A percentile compares a stretch with the other conserved stretches of the same genome.
These are phyloP conservation scores for Fusarium acutatum DNA, from an alignment of 2,329 filamentous ascomycete species.

Conservation along the genomic window DNA sequence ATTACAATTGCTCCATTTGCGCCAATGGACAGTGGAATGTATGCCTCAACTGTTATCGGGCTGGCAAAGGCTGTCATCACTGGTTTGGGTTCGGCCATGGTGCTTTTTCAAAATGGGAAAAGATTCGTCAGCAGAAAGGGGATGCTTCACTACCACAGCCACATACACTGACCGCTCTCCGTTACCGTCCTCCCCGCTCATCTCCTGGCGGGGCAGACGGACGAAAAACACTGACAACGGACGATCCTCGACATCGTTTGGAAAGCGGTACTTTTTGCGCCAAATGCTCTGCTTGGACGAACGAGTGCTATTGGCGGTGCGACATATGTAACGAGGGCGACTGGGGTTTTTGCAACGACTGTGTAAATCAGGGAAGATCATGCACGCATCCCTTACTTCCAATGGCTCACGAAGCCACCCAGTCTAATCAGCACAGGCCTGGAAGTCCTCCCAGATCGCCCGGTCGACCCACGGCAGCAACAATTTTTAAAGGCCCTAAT, in stretches of 20 bases:
- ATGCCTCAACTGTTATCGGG: conserved; percentile 82
- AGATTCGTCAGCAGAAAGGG: conserved; percentile 50
- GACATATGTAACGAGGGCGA: conserved; percentile 88
- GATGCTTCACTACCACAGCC: conserved; percentile 55
- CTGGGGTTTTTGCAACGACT: conserved; percentile 92
- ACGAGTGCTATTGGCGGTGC: conserved; percentile 91
- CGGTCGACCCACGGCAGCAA: conserved; percentile 57
- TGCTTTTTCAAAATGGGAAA: conserved; percentile 74
- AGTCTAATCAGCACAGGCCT: conserved; percentile 48
- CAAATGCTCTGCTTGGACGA: conserved; percentile 75
- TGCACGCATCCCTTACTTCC: conserved; percentile 87
- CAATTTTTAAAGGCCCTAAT: conserved; percentile 57
- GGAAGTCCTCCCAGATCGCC: conserved; percentile 52
- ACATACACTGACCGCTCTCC: conserved; percentile 67
- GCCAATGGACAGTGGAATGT: conserved; percentile 77
- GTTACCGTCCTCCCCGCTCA: conserved; percentile 61
- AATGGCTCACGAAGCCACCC: conserved; percentile 66
- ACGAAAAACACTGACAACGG: conserved; percentile 66
- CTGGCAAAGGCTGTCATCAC: conserved; percentile 78
- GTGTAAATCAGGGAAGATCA: conserved; percentile 81
- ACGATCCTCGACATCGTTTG: conserved; percentile 73
- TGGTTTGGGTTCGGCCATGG: conserved; percentile 89
- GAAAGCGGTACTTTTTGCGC: conserved; percentile 88
- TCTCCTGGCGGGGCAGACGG: conserved; percentile 63
- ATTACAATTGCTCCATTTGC: conserved; percentile 83